Evolutionary conservation across 345 rosid species (phyloP).

Genomic region (Theobroma cacao): DNA sequence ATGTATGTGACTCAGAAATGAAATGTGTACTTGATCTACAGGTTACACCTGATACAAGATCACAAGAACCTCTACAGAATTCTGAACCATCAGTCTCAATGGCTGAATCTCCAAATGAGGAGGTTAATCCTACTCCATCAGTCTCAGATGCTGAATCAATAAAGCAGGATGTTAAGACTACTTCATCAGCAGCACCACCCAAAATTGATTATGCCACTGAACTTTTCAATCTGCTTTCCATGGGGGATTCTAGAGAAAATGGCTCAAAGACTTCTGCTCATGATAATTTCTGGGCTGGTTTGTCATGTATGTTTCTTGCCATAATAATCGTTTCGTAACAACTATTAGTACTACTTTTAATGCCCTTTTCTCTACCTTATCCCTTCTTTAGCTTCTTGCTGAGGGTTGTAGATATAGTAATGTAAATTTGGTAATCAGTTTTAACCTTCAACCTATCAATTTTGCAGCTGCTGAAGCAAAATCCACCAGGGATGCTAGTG

Average conservation of each 20-base stretch:
- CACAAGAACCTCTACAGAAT: slow-evolving; percentile 25
- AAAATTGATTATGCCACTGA: slow-evolving; percentile 68
- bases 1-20: neutral
- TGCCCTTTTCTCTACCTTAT: neutral
- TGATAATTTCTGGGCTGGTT: slow-evolving; percentile 18
- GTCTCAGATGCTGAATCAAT: slow-evolving; percentile 19
- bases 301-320: slow-evolving; percentile 25
- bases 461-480: slow-evolving; percentile 33
- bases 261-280: slow-evolving; percentile 14
- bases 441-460: slow-evolving; percentile 11
- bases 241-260: slow-evolving; percentile 42
- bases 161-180: slow-evolving; percentile 23
- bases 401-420: neutral
- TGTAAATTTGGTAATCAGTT: neutral
- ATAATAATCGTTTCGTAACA: neutral
- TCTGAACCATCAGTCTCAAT: slow-evolving; percentile 26
- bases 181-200: slow-evolving; percentile 21
- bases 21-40: slow-evolving; percentile 17
- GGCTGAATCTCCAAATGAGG: slow-evolving; percentile 30
- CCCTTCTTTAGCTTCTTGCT: neutral
- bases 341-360: neutral
- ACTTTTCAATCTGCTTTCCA: slow-evolving; percentile 57
- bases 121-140: slow-evolving; percentile 18
- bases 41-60: slow-evolving; percentile 30
- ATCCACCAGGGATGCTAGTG: slow-evolving; percentile 18